Evolutionary conservation across 306 rosid species (phyloP), one percentile per base, ranked within the genome.

Genomic region (Glycine latifolia): DNA sequence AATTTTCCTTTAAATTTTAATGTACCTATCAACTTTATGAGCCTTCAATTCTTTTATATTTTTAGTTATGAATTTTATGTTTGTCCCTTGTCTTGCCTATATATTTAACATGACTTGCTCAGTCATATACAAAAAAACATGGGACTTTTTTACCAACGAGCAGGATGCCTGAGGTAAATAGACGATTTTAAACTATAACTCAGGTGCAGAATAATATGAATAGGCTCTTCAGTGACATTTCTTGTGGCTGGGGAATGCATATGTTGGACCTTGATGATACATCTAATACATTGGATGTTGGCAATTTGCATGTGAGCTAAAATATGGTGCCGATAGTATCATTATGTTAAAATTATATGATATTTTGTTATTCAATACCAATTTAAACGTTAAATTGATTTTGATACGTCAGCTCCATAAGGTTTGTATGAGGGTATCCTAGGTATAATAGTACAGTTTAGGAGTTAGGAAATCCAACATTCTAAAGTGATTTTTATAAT

Each of bases 101-200:
- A 50, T 77, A n/a, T 62, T 41, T 74, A 49, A 68, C 91, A 78
- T 97, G 98, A 83, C 84, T 93, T 85, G 89, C 98, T 13, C 99
- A 95, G 75, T 95, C 99, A 78, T 95, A 89, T 82, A 98, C 99
- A 20, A 58, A 95, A 95, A 88, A 95, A 91, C 83, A 95, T 95
- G 99, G 99, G 98, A 76, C 92, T 95, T 66, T 95, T 90, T 75
- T 98, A 98, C 65, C 99, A 95, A 89, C 84, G 98, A 89, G 96
- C 88, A 41, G 98, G 99, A 83, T 95, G 99, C 83, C 94, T 93
- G 56, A 91, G 99, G 99, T 48, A 50, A 60, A 35, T 52, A 43
- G 67, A 52, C 62, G 15, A 16, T 46, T 2, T 76, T 67, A 15
- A 5, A 14, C 68, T 60, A 8, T 31, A 65, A 41, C 39, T 77